Evolutionary conservation across 768 basidiomycete genomes (phyloP).

Genomic region (Rhizopogon sp.): DNA sequence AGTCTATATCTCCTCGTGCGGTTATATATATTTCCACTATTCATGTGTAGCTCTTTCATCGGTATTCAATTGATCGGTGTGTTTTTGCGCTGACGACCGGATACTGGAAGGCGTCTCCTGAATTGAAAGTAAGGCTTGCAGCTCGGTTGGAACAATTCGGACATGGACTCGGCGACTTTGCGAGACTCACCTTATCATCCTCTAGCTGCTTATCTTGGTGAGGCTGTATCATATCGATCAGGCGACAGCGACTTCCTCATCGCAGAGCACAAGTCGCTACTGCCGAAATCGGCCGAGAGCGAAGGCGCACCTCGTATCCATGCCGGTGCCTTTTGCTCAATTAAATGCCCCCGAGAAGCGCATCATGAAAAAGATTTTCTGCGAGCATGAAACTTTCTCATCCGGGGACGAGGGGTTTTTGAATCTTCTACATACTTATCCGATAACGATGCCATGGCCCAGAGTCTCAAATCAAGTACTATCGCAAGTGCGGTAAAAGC

Average conservation of each 20-base stretch:
- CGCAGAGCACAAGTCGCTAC: not conserved
- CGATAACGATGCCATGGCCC: constrained; percentile 77
- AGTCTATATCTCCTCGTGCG: constrained; percentile 13
- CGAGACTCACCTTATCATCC: too few species aligned
- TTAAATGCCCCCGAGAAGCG: constrained; percentile 5
- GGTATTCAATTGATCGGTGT: not conserved
- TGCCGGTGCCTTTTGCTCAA: constrained; percentile 7
- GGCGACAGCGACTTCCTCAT: not conserved
- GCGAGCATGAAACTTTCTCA: constrained; percentile 18
- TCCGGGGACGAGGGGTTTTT: not conserved
- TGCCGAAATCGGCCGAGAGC: not conserved
- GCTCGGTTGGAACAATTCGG: too few species aligned
- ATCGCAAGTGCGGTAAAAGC: constrained; percentile 54
- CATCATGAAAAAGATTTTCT: constrained; percentile 21
- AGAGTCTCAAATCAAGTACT: constrained; percentile 42
- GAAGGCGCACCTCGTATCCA: constrained; percentile 9
- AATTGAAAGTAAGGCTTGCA: not conserved
- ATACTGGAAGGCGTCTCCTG: too few species aligned
- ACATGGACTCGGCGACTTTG: too few species aligned
- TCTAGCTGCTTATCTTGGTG: too few species aligned
- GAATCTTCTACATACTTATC: constrained; percentile 1
- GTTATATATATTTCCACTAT: constrained; percentile 2
- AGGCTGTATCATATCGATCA: too few species aligned
- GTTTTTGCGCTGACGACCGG: not conserved
- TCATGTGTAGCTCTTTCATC: not conserved